Evolutionary conservation across 768 basidiomycete genomes (phyloP).

Genomic region (Grammothele lineata): DNA sequence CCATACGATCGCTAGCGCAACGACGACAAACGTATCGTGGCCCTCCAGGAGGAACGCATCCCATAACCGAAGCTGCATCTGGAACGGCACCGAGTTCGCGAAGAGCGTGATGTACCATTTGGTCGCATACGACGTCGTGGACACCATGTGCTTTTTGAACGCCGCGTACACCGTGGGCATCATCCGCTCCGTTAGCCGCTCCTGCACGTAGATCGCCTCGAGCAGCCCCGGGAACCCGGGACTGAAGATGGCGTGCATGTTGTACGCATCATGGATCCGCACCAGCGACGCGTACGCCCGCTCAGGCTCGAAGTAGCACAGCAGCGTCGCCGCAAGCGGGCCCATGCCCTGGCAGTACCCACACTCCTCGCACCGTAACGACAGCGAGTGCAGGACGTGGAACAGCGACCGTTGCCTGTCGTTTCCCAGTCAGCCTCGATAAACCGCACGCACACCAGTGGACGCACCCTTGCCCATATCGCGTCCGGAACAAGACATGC

Average conservation of each 20-base stretch:
- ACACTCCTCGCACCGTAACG: constrained; percentile 76
- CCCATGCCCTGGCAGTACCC: constrained; percentile 99
- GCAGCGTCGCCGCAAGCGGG: constrained; percentile 88
- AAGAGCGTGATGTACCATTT: constrained; percentile 99
- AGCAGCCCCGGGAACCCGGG: constrained; percentile 95
- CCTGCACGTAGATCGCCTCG: constrained; percentile 95
- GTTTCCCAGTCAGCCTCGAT: constrained; percentile 1
- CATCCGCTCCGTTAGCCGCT: constrained; percentile 78
- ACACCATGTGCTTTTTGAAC: constrained; percentile 86
- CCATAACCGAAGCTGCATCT: constrained; percentile 92
- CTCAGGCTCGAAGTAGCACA: constrained; percentile 92
- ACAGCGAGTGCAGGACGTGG: constrained; percentile 91
- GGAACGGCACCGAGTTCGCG: constrained; percentile 92
- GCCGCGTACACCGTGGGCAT: constrained; percentile 88
- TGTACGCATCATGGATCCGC: constrained; percentile 85
- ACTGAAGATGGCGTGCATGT: constrained; percentile 82
- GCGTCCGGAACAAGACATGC: constrained; percentile 89
- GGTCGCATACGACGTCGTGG: constrained; percentile 92
- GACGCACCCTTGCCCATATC: constrained; percentile 91
- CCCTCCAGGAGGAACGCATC: constrained; percentile 92
- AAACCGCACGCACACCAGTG: too few species aligned
- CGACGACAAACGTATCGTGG: constrained; percentile 79
- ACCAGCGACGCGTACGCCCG: constrained; percentile 81
- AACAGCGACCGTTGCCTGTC: constrained; percentile 89
- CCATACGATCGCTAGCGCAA: constrained; percentile 89